Evolutionary conservation across 768 basidiomycete genomes (phyloP), one percentile per base, ranked within the genome.

Genomic region (Leccinum rimulosum): DNA sequence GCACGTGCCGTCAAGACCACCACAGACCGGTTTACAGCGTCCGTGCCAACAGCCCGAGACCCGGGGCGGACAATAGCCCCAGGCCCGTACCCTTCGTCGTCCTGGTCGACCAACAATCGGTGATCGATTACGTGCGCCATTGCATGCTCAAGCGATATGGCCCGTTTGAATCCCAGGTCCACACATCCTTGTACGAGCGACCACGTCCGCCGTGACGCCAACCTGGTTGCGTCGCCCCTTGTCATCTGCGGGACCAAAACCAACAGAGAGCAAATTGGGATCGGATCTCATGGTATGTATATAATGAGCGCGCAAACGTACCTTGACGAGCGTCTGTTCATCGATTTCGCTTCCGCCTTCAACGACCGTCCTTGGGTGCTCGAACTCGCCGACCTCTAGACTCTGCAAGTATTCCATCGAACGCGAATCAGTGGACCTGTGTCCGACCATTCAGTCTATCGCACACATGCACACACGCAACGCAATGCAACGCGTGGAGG

Each of bases 171-270:
- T 10, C 28, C 19, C 5, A 61, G 17, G 3, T 35, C 40, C 1
- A 52, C 55, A 60, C 61, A 61, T 4, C 58, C 55, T 12, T 12
- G 25, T 11, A 31, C 10, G 33, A 61, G 56, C n/a, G 51, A 57
- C 12, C 40, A 43, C 9, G 6, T 8, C 45, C 50, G 8, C 30
- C 52, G 67, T 1, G 52, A 55, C 5, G 27, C 19, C 9, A 6
- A n/a, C 40, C n/a, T 40, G 5, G 38, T 30, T 1, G 56, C 52
- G 6, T 55, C 33, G n/a, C 50, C 36, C 30, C 47, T n/a, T 2
- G 10, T 36, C 5, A 9, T 47, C 67, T 69, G 25, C 14, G 25
- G n/a, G 10, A 40, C 8, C n/a, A 17, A 40, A 17, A 40, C 38
- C 38, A n/a, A 35, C 33, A 35, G 1, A 35, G 12, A 35, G 14